Percentiles rank a stretch among this genome's conserved stretches.
Conservation (phyloP, 2,329 filamentous ascomycete species). For the Neonectria sp. region DNA sequence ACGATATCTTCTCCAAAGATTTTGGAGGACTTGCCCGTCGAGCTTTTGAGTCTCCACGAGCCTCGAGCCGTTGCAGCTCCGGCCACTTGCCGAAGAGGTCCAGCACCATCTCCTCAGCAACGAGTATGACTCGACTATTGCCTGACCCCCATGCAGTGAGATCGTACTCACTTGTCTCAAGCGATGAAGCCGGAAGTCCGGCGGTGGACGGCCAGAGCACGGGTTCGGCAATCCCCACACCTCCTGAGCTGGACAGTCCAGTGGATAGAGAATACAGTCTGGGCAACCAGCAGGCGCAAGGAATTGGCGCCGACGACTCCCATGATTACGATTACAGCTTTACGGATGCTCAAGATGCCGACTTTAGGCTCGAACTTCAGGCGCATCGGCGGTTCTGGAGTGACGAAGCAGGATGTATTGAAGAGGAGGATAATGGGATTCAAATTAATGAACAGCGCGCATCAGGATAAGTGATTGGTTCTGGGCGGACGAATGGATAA, state of each 20-base stretch:
- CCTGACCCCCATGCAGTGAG: conserved; percentile 33
- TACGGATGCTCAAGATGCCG: conserved; percentile 49
- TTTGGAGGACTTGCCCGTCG: conserved; percentile 57
- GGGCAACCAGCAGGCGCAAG: conserved; percentile 37
- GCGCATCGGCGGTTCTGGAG: conserved; percentile 53
- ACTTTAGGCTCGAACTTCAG: conserved; percentile 55
- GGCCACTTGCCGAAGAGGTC: conserved; percentile 40
- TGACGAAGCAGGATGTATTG: conserved; percentile 54
- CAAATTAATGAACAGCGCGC: conserved; percentile 40
- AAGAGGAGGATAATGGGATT: conserved; percentile 53
- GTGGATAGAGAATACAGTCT: conserved; percentile 47
- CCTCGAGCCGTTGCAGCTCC: conserved; percentile 41
- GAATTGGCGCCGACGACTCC: conserved; percentile 39
- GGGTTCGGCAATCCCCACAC: conserved; percentile 55
- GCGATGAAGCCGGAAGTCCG: conserved; percentile 55
- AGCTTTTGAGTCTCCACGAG: conserved; percentile 49
- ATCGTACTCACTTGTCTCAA: conserved; percentile 53
- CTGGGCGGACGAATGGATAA: conserved; percentile 21
- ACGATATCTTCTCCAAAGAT: conserved; percentile 49
- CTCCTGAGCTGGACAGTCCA: conserved; percentile 55
- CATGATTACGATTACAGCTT: conserved; percentile 51
- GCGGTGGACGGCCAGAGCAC: conserved; percentile 55
- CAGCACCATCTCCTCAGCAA: conserved; percentile 41
- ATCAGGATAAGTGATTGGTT: conserved; percentile 37
- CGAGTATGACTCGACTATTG: conserved; percentile 40